These are phyloP conservation scores for Bolboschoenus planiculmis DNA, from an alignment of 176 grass and related monocot genomes.

Conservation along the genomic window DNA sequence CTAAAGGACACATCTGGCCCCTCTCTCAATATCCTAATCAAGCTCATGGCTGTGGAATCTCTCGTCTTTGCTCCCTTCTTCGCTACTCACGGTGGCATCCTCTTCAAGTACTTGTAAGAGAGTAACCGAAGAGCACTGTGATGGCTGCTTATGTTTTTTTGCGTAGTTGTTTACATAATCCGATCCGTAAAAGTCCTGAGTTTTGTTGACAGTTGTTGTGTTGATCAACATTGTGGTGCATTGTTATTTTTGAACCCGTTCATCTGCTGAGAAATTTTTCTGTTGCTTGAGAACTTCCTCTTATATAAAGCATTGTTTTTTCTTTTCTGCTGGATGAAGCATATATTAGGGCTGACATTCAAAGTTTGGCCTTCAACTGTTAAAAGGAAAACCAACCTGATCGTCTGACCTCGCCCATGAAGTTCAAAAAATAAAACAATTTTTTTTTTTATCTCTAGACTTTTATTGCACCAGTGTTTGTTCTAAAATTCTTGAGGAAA, in stretches of 20 bases:
- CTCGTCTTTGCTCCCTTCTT: conserved; percentile 96
- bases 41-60: conserved; percentile 93
- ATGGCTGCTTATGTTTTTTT: neutral
- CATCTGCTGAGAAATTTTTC: neutral
- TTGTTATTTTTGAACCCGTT: neutral
- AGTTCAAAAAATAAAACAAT: neutral
- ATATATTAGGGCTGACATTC: neutral
- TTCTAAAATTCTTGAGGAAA: neutral
- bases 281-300: neutral
- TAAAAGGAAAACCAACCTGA: too few relatives aligned
- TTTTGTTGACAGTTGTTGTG: neutral
- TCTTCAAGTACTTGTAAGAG: conserved; percentile 67
- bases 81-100: conserved; percentile 70
- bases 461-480: neutral
- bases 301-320: neutral
- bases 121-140: neutral
- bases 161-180: neutral
- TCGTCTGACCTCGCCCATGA: neutral
- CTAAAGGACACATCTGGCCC: conserved; percentile 93
- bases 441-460: neutral
- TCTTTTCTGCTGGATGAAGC: neutral
- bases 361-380: neutral
- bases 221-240: neutral
- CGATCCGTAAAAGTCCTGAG: neutral
- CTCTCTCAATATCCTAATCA: conserved; percentile 91